Conservation (phyloP, 2,329 filamentous ascomycete genomes). For the Stagonosporopsis rhizophila region DNA sequence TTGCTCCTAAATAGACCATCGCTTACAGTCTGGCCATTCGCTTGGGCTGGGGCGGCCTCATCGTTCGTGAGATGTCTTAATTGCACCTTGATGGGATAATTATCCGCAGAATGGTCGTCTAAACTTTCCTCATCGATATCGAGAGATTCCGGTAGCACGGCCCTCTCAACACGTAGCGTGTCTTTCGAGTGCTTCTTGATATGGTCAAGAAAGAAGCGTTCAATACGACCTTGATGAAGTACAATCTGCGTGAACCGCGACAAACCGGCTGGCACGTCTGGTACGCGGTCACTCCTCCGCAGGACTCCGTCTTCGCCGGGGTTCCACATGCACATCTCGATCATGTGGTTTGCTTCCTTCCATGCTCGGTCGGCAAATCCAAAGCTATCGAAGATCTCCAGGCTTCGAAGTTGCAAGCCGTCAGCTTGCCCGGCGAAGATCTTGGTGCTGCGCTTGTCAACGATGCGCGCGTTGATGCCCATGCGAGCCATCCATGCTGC, state of each 20-base stretch:
- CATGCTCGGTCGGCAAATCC: slow-evolving; percentile 69
- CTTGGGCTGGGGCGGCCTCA: slow-evolving; percentile 62
- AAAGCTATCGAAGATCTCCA: slow-evolving; percentile 65
- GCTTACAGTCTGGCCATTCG: slow-evolving; percentile 41
- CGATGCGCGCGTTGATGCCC: slow-evolving; percentile 50
- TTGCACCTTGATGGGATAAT: slow-evolving; percentile 68
- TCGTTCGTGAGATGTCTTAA: slow-evolving; percentile 65
- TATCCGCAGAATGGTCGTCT: slow-evolving; percentile 53
- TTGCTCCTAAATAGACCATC: slow-evolving; percentile 69
- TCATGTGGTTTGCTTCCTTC: slow-evolving; percentile 72
- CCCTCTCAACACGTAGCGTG: slow-evolving; percentile 61
- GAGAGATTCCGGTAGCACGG: slow-evolving; percentile 64
- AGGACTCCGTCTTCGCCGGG: slow-evolving; percentile 66
- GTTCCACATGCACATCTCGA: slow-evolving; percentile 66
- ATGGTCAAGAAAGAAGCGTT: slow-evolving; percentile 70
- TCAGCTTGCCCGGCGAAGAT: slow-evolving; percentile 53
- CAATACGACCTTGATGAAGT: slow-evolving; percentile 74
- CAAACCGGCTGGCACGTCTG: slow-evolving; percentile 68
- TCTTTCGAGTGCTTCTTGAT: slow-evolving; percentile 64
- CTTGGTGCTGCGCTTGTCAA: slow-evolving; percentile 53
- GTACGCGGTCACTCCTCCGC: slow-evolving; percentile 65
- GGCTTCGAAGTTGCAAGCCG: slow-evolving; percentile 51
- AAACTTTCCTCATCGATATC: slow-evolving; percentile 60
- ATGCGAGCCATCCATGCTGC: slow-evolving; percentile 52
- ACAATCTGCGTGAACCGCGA: slow-evolving; percentile 71